phyloP scores from a whole-genome alignment of 2,329 filamentous ascomycete genomes.

The Sarocladium brachiariae region DNA sequence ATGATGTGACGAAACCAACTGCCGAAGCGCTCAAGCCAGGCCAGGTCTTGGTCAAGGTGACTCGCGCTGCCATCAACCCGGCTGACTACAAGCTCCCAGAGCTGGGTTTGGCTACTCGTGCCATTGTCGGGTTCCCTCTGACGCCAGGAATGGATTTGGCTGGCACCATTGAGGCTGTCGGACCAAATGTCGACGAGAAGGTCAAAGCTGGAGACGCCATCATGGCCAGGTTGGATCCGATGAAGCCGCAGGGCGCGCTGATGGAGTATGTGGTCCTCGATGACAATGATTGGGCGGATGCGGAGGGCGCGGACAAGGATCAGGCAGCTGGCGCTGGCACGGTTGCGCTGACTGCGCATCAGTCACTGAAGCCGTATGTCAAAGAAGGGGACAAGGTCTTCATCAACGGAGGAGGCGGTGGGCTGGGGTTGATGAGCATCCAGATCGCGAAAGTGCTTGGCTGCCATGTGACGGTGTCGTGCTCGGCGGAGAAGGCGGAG shows the following conservation, averaged over 20 bases:
- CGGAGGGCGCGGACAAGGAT: slow-evolving; percentile 30
- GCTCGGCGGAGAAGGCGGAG: slow-evolving; percentile 51
- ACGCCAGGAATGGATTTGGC: slow-evolving; percentile 44
- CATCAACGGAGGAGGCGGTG: slow-evolving; percentile 60
- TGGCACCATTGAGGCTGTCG: slow-evolving; percentile 37
- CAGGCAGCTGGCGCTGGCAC: slow-evolving; percentile 37
- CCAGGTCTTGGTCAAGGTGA: slow-evolving; percentile 36
- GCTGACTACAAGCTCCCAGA: slow-evolving; percentile 43
- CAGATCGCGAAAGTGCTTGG: slow-evolving; percentile 59
- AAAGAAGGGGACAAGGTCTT: slow-evolving; percentile 53
- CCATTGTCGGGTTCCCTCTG: slow-evolving; percentile 28
- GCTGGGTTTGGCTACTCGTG: slow-evolving; percentile 29
- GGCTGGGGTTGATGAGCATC: slow-evolving; percentile 53
- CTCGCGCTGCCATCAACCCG: slow-evolving; percentile 38
- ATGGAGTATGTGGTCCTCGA: slow-evolving; percentile 33
- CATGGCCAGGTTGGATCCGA: slow-evolving; percentile 29
- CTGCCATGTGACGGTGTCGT: slow-evolving; percentile 53
- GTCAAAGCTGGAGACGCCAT: slow-evolving; percentile 35
- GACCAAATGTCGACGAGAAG: slow-evolving; percentile 20
- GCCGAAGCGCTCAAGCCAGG: slow-evolving; percentile 17
- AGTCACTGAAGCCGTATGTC: slow-evolving; percentile 39
- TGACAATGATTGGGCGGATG: slow-evolving; percentile 28
- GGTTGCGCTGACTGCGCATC: slow-evolving; percentile 41
- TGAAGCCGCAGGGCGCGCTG: slow-evolving; percentile 31
- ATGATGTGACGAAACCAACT: slow-evolving; percentile 15